Evolutionary conservation across 345 rosid genomes (phyloP).

Genomic region (Arabidopsis suecica): DNA sequence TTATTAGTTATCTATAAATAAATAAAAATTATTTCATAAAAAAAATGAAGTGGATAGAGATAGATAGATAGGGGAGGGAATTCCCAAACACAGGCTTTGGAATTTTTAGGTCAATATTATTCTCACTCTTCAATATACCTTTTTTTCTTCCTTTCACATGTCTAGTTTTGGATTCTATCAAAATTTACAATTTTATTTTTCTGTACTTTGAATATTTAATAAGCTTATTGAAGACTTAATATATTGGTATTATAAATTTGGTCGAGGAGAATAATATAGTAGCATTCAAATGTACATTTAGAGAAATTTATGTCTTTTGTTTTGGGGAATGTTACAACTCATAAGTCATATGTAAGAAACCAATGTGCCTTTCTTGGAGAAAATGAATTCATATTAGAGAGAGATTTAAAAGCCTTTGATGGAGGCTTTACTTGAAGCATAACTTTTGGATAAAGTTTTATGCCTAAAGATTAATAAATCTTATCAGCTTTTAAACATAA

Average conservation of each 20-base stretch:
- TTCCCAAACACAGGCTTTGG: conserved; percentile 39
- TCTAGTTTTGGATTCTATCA: conserved; percentile 29
- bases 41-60: conserved; percentile 24
- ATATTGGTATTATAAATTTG: neutral
- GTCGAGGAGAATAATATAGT: neutral
- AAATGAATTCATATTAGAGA: conserved; percentile 27
- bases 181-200: neutral
- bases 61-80: conserved; percentile 20
- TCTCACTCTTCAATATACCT: conserved; percentile 28
- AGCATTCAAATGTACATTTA: conserved; percentile 5
- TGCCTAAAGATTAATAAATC: neutral
- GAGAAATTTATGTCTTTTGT: conserved; percentile 2
- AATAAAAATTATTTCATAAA: neutral
- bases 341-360: conserved; percentile 39
- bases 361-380: conserved; percentile 44
- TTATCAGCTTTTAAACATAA: conserved; percentile 22
- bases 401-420: conserved; percentile 28
- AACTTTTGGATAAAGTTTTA: conserved; percentile 47
- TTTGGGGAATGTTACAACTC: conserved; percentile 35
- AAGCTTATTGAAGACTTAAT: neutral
- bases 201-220: neutral
- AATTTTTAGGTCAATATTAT: conserved; percentile 32
- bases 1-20: neutral
- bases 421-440: conserved; percentile 55
- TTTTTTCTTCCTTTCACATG: conserved; percentile 41